Evolutionary conservation across 768 basidiomycete genomes (phyloP), one percentile per base, ranked within the genome.

Genomic region (Auriscalpium orientale): DNA sequence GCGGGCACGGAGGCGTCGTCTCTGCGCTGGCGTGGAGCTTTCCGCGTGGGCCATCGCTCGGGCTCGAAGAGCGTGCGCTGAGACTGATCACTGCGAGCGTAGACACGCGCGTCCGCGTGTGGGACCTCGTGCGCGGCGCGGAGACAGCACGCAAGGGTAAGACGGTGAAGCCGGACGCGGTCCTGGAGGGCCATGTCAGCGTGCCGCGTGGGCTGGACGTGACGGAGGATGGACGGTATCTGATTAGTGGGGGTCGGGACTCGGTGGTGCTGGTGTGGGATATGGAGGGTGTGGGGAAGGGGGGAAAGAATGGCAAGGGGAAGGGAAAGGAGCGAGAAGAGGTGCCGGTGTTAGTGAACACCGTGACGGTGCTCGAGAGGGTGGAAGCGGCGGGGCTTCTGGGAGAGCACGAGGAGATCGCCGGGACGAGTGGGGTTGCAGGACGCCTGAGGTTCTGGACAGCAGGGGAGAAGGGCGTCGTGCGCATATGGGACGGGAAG

Each of bases 1-100:
- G 89, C 65, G 95, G 95, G 2, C 97, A 98, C 67, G 97, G 95
- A 5, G 97, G 97, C n/a, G 91, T 97, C 57, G 87, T 99, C 67
- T 91, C 89, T 62, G 94, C 95, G 15, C 74, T 98, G 57, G 74
- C 80, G 22, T 99, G 95, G 72, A 88, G 86, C 68, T 90, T 87
- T 63, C 85, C 85, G 20, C 80, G 76, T 57, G 79, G 72, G 36
- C 71, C 77, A 33, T 68, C 62, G 43, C 74, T 73, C 53, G 60
- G 53, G n/a, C 38, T 62, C 8, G 71, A 62, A 20, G 62, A 74
- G 52, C 74, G 72, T 61, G 79, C 76, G 51, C 88, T 95, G 79
- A 84, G 85, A 61, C 80, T 98, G 43, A 78, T 95, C 55, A 95
- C 95, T 0, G 95, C 89, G 6, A 95, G 91, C 33, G 89, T 91